These are phyloP conservation scores for Penicillium manginii DNA, from an alignment of 495 filamentous ascomycete species.

Conservation along the genomic window DNA sequence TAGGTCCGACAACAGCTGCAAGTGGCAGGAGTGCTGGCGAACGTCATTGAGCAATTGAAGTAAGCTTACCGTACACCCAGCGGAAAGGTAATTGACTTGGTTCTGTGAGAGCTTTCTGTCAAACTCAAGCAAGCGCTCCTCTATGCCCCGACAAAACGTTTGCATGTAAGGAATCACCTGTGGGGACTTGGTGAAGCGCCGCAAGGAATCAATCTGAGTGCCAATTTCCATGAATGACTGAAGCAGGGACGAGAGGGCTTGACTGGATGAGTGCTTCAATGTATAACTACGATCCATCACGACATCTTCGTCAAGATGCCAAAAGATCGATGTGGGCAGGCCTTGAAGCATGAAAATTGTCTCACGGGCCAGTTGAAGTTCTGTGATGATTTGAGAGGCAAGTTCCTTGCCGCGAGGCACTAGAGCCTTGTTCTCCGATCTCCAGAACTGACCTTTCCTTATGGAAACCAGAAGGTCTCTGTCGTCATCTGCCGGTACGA, in stretches of 20 bases:
- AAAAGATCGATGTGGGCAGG: conserved; percentile 73
- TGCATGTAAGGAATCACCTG: conserved; percentile 55
- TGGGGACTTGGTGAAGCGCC: conserved; percentile 45
- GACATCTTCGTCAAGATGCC: conserved; percentile 42
- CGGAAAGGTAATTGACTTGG: conserved; percentile 47
- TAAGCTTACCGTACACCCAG: conserved; percentile 50
- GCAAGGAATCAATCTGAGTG: conserved; percentile 46
- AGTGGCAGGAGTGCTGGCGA: conserved; percentile 51
- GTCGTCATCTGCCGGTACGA: conserved; percentile 38
- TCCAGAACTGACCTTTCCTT: conserved; percentile 68
- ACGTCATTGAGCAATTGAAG: conserved; percentile 66
- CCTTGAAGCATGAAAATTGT: conserved; percentile 83
- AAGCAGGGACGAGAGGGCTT: conserved; percentile 44
- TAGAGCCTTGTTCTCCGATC: conserved; percentile 37
- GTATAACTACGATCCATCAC: conserved; percentile 42
- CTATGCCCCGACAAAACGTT: conserved; percentile 56
- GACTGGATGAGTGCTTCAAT: conserved; percentile 42
- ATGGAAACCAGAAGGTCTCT: conserved; percentile 50
- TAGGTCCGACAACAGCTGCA: conserved; percentile 57
- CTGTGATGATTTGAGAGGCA: conserved; percentile 61
- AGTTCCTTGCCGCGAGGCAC: conserved; percentile 30
- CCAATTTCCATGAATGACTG: conserved; percentile 49
- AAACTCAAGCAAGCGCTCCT: conserved; percentile 44
- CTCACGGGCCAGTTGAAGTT: conserved; percentile 77
- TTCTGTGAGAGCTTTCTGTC: conserved; percentile 47